These are phyloP conservation scores for Abrus pulchellus DNA, from an alignment of 306 rosid species.

Conservation along the genomic window DNA sequence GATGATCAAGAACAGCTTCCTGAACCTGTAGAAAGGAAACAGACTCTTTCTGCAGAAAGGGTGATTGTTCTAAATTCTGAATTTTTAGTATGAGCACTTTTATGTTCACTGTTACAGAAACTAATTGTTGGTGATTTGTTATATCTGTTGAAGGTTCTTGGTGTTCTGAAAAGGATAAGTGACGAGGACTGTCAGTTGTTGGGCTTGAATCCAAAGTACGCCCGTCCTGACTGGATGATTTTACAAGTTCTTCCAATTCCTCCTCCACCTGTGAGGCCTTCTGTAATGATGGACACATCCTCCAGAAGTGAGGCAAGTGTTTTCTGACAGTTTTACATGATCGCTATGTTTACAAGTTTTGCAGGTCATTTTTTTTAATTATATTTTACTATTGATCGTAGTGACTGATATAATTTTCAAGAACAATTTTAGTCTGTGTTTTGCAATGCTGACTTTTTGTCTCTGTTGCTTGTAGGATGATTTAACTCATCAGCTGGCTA, in stretches of 20 bases:
- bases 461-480: constrained; percentile 73
- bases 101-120: constrained; percentile 13
- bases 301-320: constrained; percentile 95
- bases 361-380: constrained; percentile 28
- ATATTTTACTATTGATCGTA: constrained; percentile 25
- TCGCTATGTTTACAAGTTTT: constrained; percentile 12
- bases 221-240: constrained; percentile 99
- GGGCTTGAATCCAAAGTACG: constrained; percentile 92
- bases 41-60: constrained; percentile 93
- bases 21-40: constrained; percentile 98
- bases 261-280: constrained; percentile 99
- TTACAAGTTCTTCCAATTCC: constrained; percentile 99
- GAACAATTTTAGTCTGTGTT: neutral
- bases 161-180: constrained; percentile 89
- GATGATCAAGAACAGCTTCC: constrained; percentile 98
- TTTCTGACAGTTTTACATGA: neutral
- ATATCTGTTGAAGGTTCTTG: constrained; percentile 75
- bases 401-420: neutral
- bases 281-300: constrained; percentile 99
- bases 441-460: constrained; percentile 37
- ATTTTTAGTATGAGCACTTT: constrained; percentile 32
- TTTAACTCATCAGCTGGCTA: constrained; percentile 96
- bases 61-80: constrained; percentile 54
- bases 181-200: constrained; percentile 91
- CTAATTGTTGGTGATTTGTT: constrained; percentile 40